Base-by-base conservation (phyloP, 768 basidiomycete genomes). In the Russula lepida region DNA sequence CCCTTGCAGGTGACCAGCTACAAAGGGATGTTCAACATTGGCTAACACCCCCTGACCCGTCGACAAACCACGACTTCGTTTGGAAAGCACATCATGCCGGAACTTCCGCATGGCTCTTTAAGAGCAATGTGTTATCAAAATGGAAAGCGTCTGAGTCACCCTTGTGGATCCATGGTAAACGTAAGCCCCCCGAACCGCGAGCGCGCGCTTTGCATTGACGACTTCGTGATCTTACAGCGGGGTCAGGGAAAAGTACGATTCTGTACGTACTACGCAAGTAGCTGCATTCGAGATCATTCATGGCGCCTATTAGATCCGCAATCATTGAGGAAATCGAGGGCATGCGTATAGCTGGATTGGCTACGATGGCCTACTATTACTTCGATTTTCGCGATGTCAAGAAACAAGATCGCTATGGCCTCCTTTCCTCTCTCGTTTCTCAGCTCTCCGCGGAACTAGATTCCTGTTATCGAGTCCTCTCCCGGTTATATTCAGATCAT, bases 331-430 rank as follows among this genome's bases (percentile, higher is more conserved):
- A 44, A 9, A 21, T 44, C 21, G 43, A 44, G 9, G 8, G 9
- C 21, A 44, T 21, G 43, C 43, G 3, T 1, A 11, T 4, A 4
- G 43, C 43, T 4, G 43, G 43, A 44, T 9, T 44, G 43, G 43
- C 43, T 3, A 21, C 11, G 9, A 44, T 44, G 4, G 43, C 43
- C 9, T 44, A 44, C 4, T 44, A 44, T 12, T 44, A 44, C 6
- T 44, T 44, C 1, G 43, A 44, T 21, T 44, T 44, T 44, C 25
- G 25, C 6, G 57, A 58, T 12, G 23, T 17, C 27, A n/a, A 33
- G n/a, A 58, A 58, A 13, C 48, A 51, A 28, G 33, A 58, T 13
- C 12, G 27, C 21, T 25, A n/a, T 15, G 57, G 57, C 25, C 15
- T 51, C 0, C 35, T 58, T 6, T 39, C 46, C 13, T 58, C 57